These are phyloP conservation scores for Cladosporium colombiae DNA, from an alignment of 2,329 filamentous ascomycete genomes.

Conservation along the genomic window DNA sequence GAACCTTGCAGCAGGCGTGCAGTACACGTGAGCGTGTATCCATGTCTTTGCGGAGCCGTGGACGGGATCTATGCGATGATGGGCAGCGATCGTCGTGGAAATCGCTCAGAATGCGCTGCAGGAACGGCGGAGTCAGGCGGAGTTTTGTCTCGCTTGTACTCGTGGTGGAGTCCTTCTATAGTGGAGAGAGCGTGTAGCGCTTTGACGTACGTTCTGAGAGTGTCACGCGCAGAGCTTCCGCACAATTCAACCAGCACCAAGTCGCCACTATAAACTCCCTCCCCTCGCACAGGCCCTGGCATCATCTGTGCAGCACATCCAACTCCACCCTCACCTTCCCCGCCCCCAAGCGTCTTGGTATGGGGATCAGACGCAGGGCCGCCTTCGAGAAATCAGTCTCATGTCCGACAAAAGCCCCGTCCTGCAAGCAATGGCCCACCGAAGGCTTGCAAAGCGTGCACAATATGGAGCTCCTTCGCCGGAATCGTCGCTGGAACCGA, in stretches of 20 bases:
- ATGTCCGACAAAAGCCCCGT: constrained; percentile 13
- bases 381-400: background rate
- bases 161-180: background rate
- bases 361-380: constrained; percentile 12
- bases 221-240: background rate
- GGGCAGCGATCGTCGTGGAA: background rate
- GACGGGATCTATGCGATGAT: background rate
- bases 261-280: background rate
- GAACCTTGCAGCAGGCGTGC: constrained; percentile 3
- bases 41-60: constrained; percentile 6
- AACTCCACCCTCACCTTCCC: background rate
- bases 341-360: constrained; percentile 18
- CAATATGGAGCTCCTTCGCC: background rate
- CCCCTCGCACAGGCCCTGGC: background rate
- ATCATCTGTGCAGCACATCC: background rate
- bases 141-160: constrained; percentile 9
- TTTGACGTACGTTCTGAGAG: background rate
- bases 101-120: constrained; percentile 7
- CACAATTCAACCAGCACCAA: background rate
- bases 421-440: background rate
- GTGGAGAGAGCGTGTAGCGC: background rate
- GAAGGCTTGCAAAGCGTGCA: background rate
- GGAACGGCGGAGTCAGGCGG: constrained; percentile 4
- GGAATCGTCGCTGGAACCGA: background rate
- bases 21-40: constrained; percentile 10